Evolutionary conservation across 2,329 filamentous ascomycete species (phyloP).

Genomic region (Colletotrichum viniferum): DNA sequence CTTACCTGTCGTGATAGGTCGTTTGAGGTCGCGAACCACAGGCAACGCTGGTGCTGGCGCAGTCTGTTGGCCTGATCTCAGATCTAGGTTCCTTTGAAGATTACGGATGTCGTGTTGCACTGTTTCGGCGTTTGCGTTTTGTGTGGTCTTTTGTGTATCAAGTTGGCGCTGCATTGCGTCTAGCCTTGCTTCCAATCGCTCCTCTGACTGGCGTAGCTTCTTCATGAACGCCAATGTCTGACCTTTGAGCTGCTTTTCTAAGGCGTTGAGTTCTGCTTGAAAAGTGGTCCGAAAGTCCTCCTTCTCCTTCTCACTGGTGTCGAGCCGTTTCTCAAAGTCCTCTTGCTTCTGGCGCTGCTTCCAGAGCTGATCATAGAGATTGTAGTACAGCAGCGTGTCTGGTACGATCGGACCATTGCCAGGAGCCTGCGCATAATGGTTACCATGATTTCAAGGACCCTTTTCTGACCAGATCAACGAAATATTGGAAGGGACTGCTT

Average conservation of each 20-base stretch:
- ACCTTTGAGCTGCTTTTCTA: not conserved
- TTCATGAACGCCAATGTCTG: not conserved
- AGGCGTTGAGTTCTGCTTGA: not conserved
- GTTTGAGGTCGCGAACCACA: not conserved
- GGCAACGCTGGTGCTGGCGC: not conserved
- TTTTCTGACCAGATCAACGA: not conserved
- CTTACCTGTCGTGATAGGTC: not conserved
- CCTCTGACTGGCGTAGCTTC: not conserved
- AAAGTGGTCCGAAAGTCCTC: not conserved
- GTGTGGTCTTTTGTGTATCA: not conserved
- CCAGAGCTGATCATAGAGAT: not conserved
- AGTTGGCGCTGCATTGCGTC: not conserved
- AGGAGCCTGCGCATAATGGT: not conserved
- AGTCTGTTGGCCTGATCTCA: not conserved
- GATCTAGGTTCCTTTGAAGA: not conserved
- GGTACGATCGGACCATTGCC: not conserved
- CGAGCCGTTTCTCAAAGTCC: not conserved
- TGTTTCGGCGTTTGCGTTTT: not conserved
- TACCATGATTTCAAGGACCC: not conserved
- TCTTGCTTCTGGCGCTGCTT: not conserved
- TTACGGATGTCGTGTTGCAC: not conserved
- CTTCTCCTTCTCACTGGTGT: not conserved
- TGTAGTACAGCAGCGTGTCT: not conserved
- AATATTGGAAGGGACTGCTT: not conserved
- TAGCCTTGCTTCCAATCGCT: not conserved